Evolutionary conservation across 2,329 filamentous ascomycete genomes (phyloP).

Genomic region (Hypomyces perniciosus): DNA sequence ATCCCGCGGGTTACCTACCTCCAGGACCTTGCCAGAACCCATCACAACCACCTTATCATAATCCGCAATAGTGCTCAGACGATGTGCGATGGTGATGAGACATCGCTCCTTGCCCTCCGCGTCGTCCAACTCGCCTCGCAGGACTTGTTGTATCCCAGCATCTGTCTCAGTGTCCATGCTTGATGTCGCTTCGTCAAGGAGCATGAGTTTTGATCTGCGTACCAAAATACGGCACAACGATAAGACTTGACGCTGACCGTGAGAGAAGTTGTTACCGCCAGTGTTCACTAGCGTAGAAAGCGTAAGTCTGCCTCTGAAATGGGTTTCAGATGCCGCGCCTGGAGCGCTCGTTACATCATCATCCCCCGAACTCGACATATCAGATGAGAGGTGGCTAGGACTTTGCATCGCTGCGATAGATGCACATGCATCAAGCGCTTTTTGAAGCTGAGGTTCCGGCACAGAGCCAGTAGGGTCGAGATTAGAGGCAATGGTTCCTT

Average conservation of each 20-base stretch:
- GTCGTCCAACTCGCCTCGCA: conserved; percentile 36
- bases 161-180: conserved; percentile 45
- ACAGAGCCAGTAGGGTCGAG: conserved; percentile 49
- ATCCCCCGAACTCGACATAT: too few species aligned
- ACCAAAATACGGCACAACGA: conserved; percentile 42
- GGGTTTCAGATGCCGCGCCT: too few species aligned
- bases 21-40: conserved; percentile 38
- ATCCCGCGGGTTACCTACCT: conserved; percentile 33
- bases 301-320: conserved; percentile 21
- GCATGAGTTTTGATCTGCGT: conserved; percentile 40
- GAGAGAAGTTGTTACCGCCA: conserved; percentile 40
- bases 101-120: conserved; percentile 32
- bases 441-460: conserved; percentile 43
- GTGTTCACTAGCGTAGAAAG: conserved; percentile 36
- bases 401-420: conserved; percentile 23
- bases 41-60: conserved; percentile 47
- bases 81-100: conserved; percentile 44
- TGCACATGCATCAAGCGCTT: conserved; percentile 49
- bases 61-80: conserved; percentile 45
- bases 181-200: conserved; percentile 45
- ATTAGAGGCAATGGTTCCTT: conserved; percentile 39
- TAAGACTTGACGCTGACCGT: conserved; percentile 45
- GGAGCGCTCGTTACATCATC: too few species aligned
- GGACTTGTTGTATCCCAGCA: conserved; percentile 38
- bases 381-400: neutral